phyloP scores from a whole-genome alignment of 768 basidiomycete species.

The Kwoniella newhampshirensis region DNA sequence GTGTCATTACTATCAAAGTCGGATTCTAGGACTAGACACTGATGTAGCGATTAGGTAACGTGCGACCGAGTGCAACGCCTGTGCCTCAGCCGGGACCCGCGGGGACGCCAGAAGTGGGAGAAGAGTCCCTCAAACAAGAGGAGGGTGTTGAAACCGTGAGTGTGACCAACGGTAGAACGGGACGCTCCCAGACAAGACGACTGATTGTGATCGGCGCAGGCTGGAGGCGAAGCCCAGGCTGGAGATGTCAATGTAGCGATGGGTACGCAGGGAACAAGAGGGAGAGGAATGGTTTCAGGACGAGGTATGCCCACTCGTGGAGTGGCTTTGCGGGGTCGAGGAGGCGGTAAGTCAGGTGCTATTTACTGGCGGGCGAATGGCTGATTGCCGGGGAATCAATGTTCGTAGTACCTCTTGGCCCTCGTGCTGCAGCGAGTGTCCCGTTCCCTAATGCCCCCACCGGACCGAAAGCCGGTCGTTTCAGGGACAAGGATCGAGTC shows the following conservation, averaged over 20 bases:
- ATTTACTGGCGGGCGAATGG: neutral
- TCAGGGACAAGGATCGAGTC: conserved; percentile 47
- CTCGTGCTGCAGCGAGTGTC: conserved; percentile 28
- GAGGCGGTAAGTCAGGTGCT: conserved; percentile 32
- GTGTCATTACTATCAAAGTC: neutral
- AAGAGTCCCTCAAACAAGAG: conserved; percentile 36
- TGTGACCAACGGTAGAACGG: too few species aligned
- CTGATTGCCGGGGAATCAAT: too few species aligned
- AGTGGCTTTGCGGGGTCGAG: conserved; percentile 33
- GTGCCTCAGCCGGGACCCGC: conserved; percentile 3
- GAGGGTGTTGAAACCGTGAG: conserved; percentile 27
- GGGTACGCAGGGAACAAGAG: conserved; percentile 12
- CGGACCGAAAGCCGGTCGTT: conserved; percentile 49
- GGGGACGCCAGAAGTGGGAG: conserved; percentile 8
- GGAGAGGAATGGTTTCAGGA: conserved; percentile 23
- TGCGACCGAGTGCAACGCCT: conserved; percentile 15
- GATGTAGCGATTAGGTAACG: conserved; percentile 2
- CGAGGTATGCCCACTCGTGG: conserved; percentile 32
- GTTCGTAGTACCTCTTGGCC: conserved; percentile 37
- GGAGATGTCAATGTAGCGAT: neutral
- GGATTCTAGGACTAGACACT: neutral
- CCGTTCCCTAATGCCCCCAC: conserved; percentile 27
- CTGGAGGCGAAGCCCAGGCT: conserved; percentile 10
- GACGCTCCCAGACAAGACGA: neutral
- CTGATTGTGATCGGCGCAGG: conserved; percentile 2